These are phyloP conservation scores for Macroventuria anomochaeta DNA, from an alignment of 2,329 filamentous ascomycete genomes.

Conservation along the genomic window DNA sequence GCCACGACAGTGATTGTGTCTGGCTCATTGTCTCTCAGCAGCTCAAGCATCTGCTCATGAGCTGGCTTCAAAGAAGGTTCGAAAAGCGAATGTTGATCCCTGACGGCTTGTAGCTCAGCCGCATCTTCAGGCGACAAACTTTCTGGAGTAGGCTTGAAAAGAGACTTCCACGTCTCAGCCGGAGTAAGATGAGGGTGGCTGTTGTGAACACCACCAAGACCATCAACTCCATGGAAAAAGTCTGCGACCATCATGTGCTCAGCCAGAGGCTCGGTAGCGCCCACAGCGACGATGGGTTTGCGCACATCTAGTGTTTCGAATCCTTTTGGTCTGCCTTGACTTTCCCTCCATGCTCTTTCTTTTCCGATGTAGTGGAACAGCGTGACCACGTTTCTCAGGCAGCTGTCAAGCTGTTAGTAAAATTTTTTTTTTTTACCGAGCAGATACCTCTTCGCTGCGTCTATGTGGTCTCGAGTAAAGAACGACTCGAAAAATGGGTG, in stretches of 20 bases:
- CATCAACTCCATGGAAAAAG: conserved; percentile 72
- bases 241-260: conserved; percentile 73
- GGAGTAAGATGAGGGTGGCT: conserved; percentile 58
- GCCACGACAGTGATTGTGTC: conserved; percentile 90
- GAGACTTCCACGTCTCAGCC: conserved; percentile 55
- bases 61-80: conserved; percentile 75
- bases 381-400: conserved; percentile 84
- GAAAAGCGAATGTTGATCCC: conserved; percentile 63
- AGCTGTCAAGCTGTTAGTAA: conserved; percentile 59
- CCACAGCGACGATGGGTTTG: conserved; percentile 86
- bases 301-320: conserved; percentile 74
- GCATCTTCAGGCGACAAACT: conserved; percentile 42
- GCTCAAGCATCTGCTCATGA: conserved; percentile 86
- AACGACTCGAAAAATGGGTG: not conserved
- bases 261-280: conserved; percentile 83
- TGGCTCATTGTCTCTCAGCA: conserved; percentile 79
- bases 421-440: not conserved
- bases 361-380: conserved; percentile 92
- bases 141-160: conserved; percentile 50
- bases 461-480: not conserved
- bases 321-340: conserved; percentile 69
- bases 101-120: conserved; percentile 46
- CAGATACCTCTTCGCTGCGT: too few relatives aligned
- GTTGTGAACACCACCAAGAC: conserved; percentile 57
- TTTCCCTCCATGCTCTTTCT: conserved; percentile 82